A percentile compares a stretch with the other conserved stretches of the same genome.
Evolutionary conservation across 768 basidiomycete species (phyloP).

Genomic region (Lactifluus subvellereus): DNA sequence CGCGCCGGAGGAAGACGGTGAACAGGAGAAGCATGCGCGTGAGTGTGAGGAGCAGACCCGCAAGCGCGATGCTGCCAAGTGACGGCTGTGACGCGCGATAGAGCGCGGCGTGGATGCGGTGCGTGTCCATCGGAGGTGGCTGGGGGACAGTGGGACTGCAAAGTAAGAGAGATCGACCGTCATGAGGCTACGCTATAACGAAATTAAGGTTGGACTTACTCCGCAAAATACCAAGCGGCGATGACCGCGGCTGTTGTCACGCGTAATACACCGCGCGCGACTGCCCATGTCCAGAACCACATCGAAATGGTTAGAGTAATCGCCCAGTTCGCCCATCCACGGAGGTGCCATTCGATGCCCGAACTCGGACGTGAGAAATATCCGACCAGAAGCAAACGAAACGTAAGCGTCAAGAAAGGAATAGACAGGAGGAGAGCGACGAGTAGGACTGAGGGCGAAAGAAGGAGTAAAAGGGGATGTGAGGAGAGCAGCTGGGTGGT

Average conservation of each 20-base stretch:
- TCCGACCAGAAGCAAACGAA: constrained; percentile 71
- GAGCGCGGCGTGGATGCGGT: constrained; percentile 70
- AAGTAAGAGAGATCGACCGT: background rate
- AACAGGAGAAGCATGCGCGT: constrained; percentile 54
- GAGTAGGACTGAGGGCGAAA: constrained; percentile 72
- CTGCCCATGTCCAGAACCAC: constrained; percentile 74
- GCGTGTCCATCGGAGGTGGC: constrained; percentile 51
- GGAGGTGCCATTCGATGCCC: constrained; percentile 46
- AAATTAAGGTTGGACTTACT: constrained; percentile 37
- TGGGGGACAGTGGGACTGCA: constrained; percentile 31
- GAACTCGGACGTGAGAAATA: constrained; percentile 40
- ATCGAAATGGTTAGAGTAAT: constrained; percentile 45
- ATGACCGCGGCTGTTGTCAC: constrained; percentile 77
- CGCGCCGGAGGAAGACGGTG: constrained; percentile 45
- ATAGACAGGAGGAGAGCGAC: constrained; percentile 61
- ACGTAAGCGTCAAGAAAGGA: constrained; percentile 72
- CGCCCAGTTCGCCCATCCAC: constrained; percentile 72
- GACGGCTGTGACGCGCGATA: constrained; percentile 77
- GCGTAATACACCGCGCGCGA: constrained; percentile 72
- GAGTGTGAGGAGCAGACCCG: constrained; percentile 68
- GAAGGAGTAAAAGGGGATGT: constrained; percentile 68
- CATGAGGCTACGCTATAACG: background rate
- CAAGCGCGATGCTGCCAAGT: constrained; percentile 70
- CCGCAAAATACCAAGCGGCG: constrained; percentile 86
- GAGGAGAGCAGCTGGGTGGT: constrained; percentile 63